phyloP scores from a whole-genome alignment of 176 grass and related monocot species.

The Ananas comosus region DNA sequence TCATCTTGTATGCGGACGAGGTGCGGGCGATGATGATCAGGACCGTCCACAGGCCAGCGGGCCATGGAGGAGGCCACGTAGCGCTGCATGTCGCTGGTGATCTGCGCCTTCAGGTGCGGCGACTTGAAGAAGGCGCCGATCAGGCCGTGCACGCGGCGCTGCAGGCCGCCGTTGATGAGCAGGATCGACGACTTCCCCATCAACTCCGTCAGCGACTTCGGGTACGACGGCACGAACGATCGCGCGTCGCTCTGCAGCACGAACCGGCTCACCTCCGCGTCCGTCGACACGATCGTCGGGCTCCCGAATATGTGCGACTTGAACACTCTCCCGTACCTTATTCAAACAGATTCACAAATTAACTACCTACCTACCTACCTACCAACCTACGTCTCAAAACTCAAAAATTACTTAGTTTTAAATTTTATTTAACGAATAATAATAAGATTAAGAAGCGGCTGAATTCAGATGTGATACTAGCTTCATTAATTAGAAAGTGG shows the following conservation, averaged over 20 bases:
- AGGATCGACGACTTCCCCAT: slow-evolving; percentile 98
- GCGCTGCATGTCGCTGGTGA: slow-evolving; percentile 83
- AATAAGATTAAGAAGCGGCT: too few species aligned
- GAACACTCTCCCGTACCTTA: slow-evolving; percentile 85
- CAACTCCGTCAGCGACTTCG: slow-evolving; percentile 77
- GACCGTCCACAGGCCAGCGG: slow-evolving; percentile 34
- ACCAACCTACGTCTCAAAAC: too few species aligned
- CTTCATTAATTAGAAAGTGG: too few species aligned
- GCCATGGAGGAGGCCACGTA: slow-evolving; percentile 34
- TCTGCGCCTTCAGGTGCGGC: slow-evolving; percentile 55
- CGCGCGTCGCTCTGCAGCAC: slow-evolving; percentile 80
- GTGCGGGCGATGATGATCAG: slow-evolving; percentile 27
- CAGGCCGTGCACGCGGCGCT: slow-evolving; percentile 74
- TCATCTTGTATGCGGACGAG: slow-evolving; percentile 69
- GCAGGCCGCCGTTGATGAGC: slow-evolving; percentile 72
- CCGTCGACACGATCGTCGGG: slow-evolving; percentile 64
- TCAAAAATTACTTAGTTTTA: too few species aligned
- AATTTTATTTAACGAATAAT: too few species aligned
- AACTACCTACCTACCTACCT: too few species aligned
- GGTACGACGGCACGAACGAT: slow-evolving; percentile 88
- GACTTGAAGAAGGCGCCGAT: slow-evolving; percentile 92
- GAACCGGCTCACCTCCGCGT: slow-evolving; percentile 70
- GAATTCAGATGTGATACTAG: too few species aligned
- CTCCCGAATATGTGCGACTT: slow-evolving; percentile 83
- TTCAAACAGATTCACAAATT: too few species aligned